Evolutionary conservation across 2,329 filamentous ascomycete genomes (phyloP).

Genomic region (Diaporthe citrichinensis): DNA sequence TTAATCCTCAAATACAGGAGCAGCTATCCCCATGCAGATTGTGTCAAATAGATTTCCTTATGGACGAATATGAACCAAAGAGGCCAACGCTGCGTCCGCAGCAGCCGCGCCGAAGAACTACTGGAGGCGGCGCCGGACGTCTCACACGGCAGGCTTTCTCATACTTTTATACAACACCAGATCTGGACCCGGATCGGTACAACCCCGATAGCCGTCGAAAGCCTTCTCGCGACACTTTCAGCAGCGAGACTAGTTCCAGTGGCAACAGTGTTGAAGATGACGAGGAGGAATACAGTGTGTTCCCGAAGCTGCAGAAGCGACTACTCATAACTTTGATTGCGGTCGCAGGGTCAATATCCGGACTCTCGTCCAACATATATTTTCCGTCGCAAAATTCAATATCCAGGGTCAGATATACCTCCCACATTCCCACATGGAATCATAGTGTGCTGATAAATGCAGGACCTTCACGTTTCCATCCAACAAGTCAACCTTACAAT

Average conservation of each 20-base stretch:
- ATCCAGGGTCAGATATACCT: constrained; percentile 46
- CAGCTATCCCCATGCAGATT: neutral
- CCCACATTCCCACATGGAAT: neutral
- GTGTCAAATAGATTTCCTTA: neutral
- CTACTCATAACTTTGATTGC: constrained; percentile 50
- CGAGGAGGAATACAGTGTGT: neutral
- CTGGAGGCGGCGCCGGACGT: neutral
- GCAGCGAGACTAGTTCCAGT: neutral
- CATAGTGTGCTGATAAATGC: neutral
- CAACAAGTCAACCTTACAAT: constrained; percentile 56
- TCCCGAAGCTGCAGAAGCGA: constrained; percentile 9
- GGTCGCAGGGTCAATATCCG: constrained; percentile 66
- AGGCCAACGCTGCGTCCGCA: neutral
- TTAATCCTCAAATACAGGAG: too few relatives aligned
- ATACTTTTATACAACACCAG: neutral
- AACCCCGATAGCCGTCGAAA: neutral
- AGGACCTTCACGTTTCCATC: constrained; percentile 50
- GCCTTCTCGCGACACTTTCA: neutral
- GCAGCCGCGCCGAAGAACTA: constrained; percentile 7
- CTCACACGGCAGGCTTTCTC: neutral
- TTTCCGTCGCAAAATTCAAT: constrained; percentile 59
- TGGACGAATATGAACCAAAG: neutral
- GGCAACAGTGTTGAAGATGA: neutral
- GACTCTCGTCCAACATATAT: constrained; percentile 66
- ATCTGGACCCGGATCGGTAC: neutral